These are phyloP conservation scores for Ustilago lituana DNA, from an alignment of 1,284 basidiomycete species.

Conservation along the genomic window DNA sequence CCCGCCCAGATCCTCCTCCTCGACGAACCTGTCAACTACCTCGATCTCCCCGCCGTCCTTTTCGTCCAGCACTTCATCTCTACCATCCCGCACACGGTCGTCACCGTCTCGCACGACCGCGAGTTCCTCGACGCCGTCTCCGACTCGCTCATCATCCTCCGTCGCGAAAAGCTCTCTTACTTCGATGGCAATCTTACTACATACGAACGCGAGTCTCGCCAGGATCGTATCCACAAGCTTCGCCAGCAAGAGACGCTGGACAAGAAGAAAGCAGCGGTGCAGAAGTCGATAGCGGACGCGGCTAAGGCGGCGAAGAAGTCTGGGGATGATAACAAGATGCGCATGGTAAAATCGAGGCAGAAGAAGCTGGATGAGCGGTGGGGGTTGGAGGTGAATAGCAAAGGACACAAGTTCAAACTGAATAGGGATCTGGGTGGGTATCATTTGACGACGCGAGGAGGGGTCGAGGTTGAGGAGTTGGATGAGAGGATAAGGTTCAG, in stretches of 20 bases:
- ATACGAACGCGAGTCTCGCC: conserved; percentile 72
- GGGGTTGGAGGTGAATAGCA: conserved; percentile 71
- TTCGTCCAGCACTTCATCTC: conserved; percentile 73
- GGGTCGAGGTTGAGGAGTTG: conserved; percentile 71
- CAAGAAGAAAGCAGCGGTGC: conserved; percentile 71
- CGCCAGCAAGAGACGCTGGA: conserved; percentile 73
- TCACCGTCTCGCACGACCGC: conserved; percentile 77
- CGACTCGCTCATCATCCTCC: conserved; percentile 76
- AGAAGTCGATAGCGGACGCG: conserved; percentile 70
- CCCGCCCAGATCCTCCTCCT: conserved; percentile 69
- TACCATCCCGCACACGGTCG: conserved; percentile 70
- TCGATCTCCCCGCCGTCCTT: conserved; percentile 67
- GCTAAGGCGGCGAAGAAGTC: conserved; percentile 72
- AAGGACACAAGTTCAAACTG: conserved; percentile 74
- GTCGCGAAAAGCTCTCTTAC: conserved; percentile 72
- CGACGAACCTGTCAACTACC: conserved; percentile 70
- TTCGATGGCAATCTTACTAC: conserved; percentile 74
- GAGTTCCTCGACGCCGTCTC: conserved; percentile 76
- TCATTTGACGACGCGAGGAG: conserved; percentile 70
- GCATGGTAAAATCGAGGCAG: conserved; percentile 73
- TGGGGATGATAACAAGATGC: conserved; percentile 74
- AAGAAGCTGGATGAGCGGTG: conserved; percentile 75
- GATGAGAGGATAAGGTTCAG: conserved; percentile 71
- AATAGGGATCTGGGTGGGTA: conserved; percentile 73
- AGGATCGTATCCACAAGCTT: conserved; percentile 71